Evolutionary conservation across 106 monocot species (phyloP), one percentile per base, ranked within the genome.

Genomic region (Triglochin maritima): DNA sequence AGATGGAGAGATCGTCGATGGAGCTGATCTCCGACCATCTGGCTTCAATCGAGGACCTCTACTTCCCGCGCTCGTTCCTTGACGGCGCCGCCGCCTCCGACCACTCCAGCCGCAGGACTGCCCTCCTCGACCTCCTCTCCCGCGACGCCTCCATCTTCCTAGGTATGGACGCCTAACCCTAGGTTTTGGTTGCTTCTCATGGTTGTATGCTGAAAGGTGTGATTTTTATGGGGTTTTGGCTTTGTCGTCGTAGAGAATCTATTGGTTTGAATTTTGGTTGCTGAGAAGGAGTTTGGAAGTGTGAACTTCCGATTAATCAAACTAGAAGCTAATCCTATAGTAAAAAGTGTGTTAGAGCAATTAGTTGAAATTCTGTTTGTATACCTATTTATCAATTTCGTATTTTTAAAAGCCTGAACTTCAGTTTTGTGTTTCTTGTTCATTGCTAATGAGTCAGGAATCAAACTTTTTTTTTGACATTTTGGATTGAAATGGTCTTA

Each of bases 111-210:
- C 87, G 88, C 68, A 83, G 77, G 69, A n/a, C 71, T 41, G 79
- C 77, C 9, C 88, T 98, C 58, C 65, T 91, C 60, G 78, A 82
- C 50, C 91, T 98, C 57, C 86, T 98, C 74, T 72, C 80, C 44
- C 96, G 85, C 67, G 96, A 98, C 66, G 80, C 82, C 43, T 57
- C 96, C 44, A 67, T 98, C 63, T 98, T 98, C 74, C 91, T 98
- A 46, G 93, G 86, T 87, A 69, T 4, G 13, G 46, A 4, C 6
- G 44, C 57, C 9, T 17, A 48, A 29, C 46, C 57, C 49, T 15
- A 10, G 3, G 43, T 60, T 12, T 2, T 3, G 12, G 53, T 29
- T 46, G 41, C 52, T 13, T 43, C 69, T 17, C 67, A 1, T 29
- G 29, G 29, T 29, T 29, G 29, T 29, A 29, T 29, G 29, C 29